Percentiles rank a stretch among this genome's conserved stretches.
phyloP scores from a whole-genome alignment of 1,284 basidiomycete genomes.

The Trichosporon coremiiforme region DNA sequence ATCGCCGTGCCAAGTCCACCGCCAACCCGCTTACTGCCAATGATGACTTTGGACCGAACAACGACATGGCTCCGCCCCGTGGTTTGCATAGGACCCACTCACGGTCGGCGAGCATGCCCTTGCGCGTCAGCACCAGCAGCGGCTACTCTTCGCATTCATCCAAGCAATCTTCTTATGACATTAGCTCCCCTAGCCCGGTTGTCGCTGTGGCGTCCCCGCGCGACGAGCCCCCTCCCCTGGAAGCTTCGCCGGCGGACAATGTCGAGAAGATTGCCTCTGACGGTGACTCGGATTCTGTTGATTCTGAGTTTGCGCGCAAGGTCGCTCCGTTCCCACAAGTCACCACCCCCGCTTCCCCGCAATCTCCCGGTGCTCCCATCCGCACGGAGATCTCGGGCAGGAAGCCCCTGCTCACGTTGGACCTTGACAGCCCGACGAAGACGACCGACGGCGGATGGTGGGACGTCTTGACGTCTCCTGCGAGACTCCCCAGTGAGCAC shows the following conservation, averaged over 20 bases:
- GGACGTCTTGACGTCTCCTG: conserved; percentile 25
- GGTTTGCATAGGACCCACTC: conserved; percentile 32
- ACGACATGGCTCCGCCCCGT: not conserved
- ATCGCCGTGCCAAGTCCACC: conserved; percentile 42
- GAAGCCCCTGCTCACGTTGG: not conserved
- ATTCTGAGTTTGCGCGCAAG: conserved; percentile 19
- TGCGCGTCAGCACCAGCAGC: conserved; percentile 22
- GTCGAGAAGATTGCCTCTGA: conserved; percentile 25
- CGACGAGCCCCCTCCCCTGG: not conserved
- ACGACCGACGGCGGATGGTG: conserved; percentile 25
- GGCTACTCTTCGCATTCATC: conserved; percentile 1
- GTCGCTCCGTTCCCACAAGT: conserved; percentile 12
- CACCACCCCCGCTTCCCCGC: not conserved
- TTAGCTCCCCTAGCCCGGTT: not conserved
- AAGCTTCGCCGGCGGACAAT: not conserved
- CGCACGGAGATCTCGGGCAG: too few species aligned
- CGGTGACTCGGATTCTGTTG: conserved; percentile 26
- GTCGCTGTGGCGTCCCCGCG: not conserved
- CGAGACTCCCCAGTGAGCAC: not conserved
- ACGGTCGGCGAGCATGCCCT: conserved; percentile 45
- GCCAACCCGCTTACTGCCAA: conserved; percentile 18
- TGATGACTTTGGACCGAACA: not conserved
- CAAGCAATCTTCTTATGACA: not conserved
- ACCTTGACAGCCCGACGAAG: conserved; percentile 3
- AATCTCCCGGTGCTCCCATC: not conserved